Evolutionary conservation across 257 asterid genomes (phyloP).

Genomic region (Perilla frutescens): DNA sequence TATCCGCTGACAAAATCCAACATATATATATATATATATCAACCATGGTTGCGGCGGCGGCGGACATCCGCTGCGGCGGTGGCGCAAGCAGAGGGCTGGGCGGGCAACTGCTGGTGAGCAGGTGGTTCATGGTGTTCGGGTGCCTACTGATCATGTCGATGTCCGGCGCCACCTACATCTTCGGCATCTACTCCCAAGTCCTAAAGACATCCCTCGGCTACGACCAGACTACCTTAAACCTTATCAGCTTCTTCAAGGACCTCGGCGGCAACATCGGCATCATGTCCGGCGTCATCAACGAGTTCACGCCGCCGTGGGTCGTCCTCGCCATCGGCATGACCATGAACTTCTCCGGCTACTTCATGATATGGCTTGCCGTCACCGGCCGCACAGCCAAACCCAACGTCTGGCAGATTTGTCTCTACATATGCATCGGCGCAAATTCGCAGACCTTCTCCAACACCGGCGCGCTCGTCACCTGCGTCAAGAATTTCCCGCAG

Average conservation of each 20-base stretch:
- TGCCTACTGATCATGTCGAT: constrained; percentile 62
- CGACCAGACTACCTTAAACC: constrained; percentile 63
- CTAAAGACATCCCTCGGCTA: constrained; percentile 62
- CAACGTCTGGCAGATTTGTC: constrained; percentile 59
- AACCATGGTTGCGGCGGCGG: constrained; percentile 38
- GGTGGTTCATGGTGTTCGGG: constrained; percentile 71
- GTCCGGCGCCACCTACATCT: constrained; percentile 70
- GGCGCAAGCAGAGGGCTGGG: constrained; percentile 9
- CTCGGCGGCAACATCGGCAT: constrained; percentile 67
- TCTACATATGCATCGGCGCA: constrained; percentile 61
- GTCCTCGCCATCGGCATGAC: constrained; percentile 58
- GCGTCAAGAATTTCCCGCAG: constrained; percentile 55
- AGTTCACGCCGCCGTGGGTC: constrained; percentile 64
- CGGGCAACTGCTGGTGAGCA: constrained; percentile 41
- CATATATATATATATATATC: neutral
- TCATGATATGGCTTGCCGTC: constrained; percentile 66
- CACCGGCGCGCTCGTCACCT: constrained; percentile 59
- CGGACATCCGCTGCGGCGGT: constrained; percentile 29
- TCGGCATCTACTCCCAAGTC: constrained; percentile 60
- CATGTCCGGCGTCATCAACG: constrained; percentile 60
- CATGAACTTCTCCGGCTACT: constrained; percentile 69
- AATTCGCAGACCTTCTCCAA: constrained; percentile 64
- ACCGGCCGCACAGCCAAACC: constrained; percentile 44
- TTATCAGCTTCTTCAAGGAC: constrained; percentile 65
- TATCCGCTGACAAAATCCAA: too few relatives aligned